Base-by-base conservation (phyloP, 352 stramenopile genomes). In the Pythium dissotocum region DNA sequence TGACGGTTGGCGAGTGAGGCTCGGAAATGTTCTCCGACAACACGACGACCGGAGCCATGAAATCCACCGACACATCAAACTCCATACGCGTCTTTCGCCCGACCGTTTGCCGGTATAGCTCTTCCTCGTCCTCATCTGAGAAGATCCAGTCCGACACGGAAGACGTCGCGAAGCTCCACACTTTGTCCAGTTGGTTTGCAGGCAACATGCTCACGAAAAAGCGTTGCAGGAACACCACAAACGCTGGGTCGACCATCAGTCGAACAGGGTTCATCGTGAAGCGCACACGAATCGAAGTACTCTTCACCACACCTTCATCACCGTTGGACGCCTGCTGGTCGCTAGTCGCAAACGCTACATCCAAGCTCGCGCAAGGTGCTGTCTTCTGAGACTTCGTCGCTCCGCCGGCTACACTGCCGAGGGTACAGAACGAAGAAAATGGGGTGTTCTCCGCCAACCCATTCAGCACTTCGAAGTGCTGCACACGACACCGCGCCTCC, bases 81-180 rank as follows among this genome's bases (percentile, higher is more conserved):
- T 65, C 46, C 38, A 71, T 75, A 2, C 28, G 56, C 4, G 26
- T 58, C 9, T 57, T 66, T 40, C 82, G 71, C 5, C 84, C 59
- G 13, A 85, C 48, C 2, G 63, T 72, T 12, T 57, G 58, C 8
- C 58, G 55, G 7, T 65, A 68, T 32, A 79, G 42, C 26, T 89
- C 77, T 14, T 75, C 73, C 53, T 89, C 73, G 21, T 84, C 42
- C 52, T 90, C 76, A 40, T 89, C 80, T 1, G 85, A 77, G 67
- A 93, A 93, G 46, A 95, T 88, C 79, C 85, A 95, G 21, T 92
- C 81, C 6, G 85, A 79, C 9, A 95, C 83, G 28, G 87, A 94
- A 46, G 82, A 92, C 30, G 87, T 95, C 35, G 85, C 85, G 53
- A 91, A 93, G 49, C 75, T 84, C 87, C 87, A 95, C 9, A 90